phyloP scores from a whole-genome alignment of 495 filamentous ascomycete species.

The Pyronema omphalodes region DNA sequence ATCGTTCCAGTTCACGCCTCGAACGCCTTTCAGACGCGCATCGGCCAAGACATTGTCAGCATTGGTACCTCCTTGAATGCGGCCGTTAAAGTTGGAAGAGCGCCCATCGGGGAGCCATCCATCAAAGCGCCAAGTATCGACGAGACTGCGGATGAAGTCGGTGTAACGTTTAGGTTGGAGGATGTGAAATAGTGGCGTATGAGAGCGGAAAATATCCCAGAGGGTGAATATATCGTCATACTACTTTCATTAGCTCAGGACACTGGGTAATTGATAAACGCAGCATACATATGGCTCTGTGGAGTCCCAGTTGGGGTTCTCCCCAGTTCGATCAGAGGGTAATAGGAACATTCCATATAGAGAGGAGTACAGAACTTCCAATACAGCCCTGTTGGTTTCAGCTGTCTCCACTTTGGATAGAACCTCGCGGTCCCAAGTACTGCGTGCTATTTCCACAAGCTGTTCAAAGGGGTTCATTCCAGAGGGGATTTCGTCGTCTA shows the following conservation, averaged over 20 bases:
- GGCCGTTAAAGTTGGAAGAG: constrained; percentile 55
- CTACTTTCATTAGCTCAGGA: not conserved
- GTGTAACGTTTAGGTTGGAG: constrained; percentile 41
- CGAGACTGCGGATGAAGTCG: constrained; percentile 47
- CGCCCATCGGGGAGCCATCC: constrained; percentile 47
- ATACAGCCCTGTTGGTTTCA: constrained; percentile 35
- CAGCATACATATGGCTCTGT: constrained; percentile 37
- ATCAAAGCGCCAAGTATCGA: constrained; percentile 51
- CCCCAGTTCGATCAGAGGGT: constrained; percentile 52
- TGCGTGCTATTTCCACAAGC: constrained; percentile 32
- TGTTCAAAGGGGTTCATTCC: constrained; percentile 28
- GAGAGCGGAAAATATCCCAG: constrained; percentile 44
- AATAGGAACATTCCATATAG: constrained; percentile 53
- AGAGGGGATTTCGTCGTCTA: constrained; percentile 39
- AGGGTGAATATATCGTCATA: constrained; percentile 41
- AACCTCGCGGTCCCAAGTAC: constrained; percentile 41
- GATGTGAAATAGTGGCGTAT: constrained; percentile 45
- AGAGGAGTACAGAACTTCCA: constrained; percentile 44
- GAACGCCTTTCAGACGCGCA: constrained; percentile 54
- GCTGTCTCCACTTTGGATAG: constrained; percentile 44
- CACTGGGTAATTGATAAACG: not conserved
- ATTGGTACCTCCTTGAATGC: constrained; percentile 54
- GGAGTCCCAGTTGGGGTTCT: constrained; percentile 50
- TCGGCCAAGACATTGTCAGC: constrained; percentile 59
- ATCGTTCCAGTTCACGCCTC: constrained; percentile 47